Base-by-base conservation (phyloP, 768 basidiomycete genomes). In the Hydnomerulius pinastri region DNA sequence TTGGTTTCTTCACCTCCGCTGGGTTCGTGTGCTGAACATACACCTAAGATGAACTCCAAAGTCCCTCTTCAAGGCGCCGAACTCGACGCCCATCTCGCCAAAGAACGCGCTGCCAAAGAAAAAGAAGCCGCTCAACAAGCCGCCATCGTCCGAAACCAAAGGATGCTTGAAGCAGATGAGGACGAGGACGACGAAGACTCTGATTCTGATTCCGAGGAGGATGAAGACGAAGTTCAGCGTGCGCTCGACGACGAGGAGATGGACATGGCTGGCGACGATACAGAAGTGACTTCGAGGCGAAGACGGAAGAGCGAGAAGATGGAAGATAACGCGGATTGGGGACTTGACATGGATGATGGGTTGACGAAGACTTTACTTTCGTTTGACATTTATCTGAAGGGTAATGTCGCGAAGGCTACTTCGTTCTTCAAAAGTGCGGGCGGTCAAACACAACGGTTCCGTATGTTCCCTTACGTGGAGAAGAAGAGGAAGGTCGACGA, bases 391-490 rank as follows among this genome's bases (percentile, higher is more conserved):
- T 98, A 92, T 67, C 78, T 98, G 53, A 97, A 96, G 67, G 95
- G 95, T n/a, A 93, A 96, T 55, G 90, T 94, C 39, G 86, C 89
- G 23, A 88, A 90, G 56, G 77, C 87, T 21, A 89, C 84, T 1
- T 86, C 87, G 2, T 94, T 93, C 73, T 96, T 94, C 77, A 93
- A 92, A 67, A 86, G 74, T 50, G 73, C 82, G 8, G 83, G 82
- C 12, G 76, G 78, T 9, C 85, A 88, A 57, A 73, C 79, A 13
- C 90, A 89, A 55, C 77, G 97, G 45, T 98, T 90, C 68, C 79
- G 96, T 56, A 98, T 98, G 94, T 98, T 98, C 72, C 97, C 97
- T 0, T 94, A 92, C 57, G 83, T 96, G 24, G 96, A 98, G 71
- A 87, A 91, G 70, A 91, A 88, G 63, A 76, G 92, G 57, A 80